Evolutionary conservation across 2,329 filamentous ascomycete species (phyloP), one percentile per base, ranked within the genome.

Genomic region (Sodiomyces alkalinus): DNA sequence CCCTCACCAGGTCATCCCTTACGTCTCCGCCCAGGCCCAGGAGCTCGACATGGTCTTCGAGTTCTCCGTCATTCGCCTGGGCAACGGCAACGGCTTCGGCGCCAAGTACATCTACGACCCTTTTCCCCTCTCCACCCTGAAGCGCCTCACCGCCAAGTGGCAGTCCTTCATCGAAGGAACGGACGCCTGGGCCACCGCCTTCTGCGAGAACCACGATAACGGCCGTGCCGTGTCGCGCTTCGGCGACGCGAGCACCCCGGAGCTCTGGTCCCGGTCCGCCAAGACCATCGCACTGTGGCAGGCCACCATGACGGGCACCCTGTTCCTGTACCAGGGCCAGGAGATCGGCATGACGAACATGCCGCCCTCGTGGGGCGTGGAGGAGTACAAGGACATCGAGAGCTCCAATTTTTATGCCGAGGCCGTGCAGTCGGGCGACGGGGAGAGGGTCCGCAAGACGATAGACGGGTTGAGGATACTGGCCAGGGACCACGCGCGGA

Each of bases 171-270:
- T 62, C 19, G 48, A 57, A 27, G 58, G 55, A 7, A 62, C 52
- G 2, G 62, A 66, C 26, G 60, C 58, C 0, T 74, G 68, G 68
- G 63, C 65, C 0, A 73, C 70, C 0, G 62, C 63, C 0, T 78
- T 74, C 38, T 58, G 63, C 28, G 72, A 77, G 39, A 76, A 76
- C 36, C 72, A 77, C 41, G 73, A 77, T 39, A 68, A 73, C 20
- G 64, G 64, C 0, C 56, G 73, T 1, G 62, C 62, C 0, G 53
- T 77, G 0, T 66, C 62, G 10, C 57, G 71, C 0, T 76, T 66
- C 33, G 62, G 58, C 0, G 49, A 58, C 8, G 55, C 52, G 0
- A 54, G 58, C 1, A 55, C 55, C 4, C 52, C 60, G 1, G 53
- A 53, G 6, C 41, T 53, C 20, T 60, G 66, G 33, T 34, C 50